Evolutionary conservation across 2,329 filamentous ascomycete species (phyloP), one percentile per base, ranked within the genome.

Genomic region (Botrytis tulipae): DNA sequence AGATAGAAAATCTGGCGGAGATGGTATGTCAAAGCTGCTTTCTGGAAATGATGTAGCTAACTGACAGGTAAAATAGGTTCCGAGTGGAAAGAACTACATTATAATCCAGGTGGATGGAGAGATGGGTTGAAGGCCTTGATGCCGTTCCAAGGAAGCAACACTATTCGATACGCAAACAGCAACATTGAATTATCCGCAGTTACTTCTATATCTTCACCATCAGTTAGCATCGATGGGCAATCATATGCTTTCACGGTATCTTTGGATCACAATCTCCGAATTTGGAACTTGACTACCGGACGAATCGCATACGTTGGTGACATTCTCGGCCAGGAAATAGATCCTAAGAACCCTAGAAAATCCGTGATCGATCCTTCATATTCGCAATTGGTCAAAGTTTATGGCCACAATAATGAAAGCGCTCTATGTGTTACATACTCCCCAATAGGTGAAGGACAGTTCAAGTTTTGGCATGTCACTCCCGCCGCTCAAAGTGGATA

Each of bases 401-500:
- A 95, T 71, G 89, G 90, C 22, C 85, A 83, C 59, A 84, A 81
- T 60, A 83, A 85, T 40, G 88, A 88, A 25, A 85, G 85, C 71
- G 84, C 87, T 57, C 81, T 89, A 22, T 88, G 95, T 71, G 90
- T 93, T 54, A 95, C 94, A 14, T 97, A 94, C 82, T 98, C 95
- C 18, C 95, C 96, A 0, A 90, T 96, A 76, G 92, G 94, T 44
- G 89, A 91, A 59, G 93, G 96, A 51, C 92, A 95, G 80, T 98
- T 99, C 86, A 98, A 97, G 82, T 95, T 99, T 80, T 99, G 95
- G 93, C 87, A 84, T 76, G 83, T 90, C n/a, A 88, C 89, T 71
- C 88, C 92, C 0, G 68, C 40, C 29, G 88, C 90, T 77, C 88
- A 91, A 71, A 87, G 87, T 77, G 76, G 83, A 76, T 85, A 84